Evolutionary conservation across 2,329 filamentous ascomycete genomes (phyloP).

Genomic region (Cladobotryum mycophilum): DNA sequence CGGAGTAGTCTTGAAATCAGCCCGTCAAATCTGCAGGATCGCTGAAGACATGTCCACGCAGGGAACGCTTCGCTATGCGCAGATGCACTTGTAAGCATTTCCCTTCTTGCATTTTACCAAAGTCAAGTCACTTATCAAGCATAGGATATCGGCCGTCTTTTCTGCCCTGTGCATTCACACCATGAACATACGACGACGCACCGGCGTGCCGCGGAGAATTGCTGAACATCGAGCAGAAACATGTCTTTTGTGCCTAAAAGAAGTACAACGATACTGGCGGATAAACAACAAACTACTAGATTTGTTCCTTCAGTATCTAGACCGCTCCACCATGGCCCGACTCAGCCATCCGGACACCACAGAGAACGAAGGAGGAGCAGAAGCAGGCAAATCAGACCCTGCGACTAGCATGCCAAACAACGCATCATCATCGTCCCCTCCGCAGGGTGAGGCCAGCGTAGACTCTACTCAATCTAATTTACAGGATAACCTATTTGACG

Average conservation of each 20-base stretch:
- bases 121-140: neutral
- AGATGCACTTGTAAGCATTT: constrained; percentile 30
- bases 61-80: constrained; percentile 28
- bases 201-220: constrained; percentile 26
- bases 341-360: constrained; percentile 16
- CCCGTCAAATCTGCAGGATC: constrained; percentile 30
- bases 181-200: constrained; percentile 28
- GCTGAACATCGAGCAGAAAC: constrained; percentile 33
- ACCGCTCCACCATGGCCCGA: constrained; percentile 31
- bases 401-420: neutral
- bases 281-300: constrained; percentile 35
- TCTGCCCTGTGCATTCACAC: constrained; percentile 33
- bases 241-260: constrained; percentile 31
- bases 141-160: constrained; percentile 31
- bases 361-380: constrained; percentile 1
- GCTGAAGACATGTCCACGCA: constrained; percentile 33
- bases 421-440: neutral
- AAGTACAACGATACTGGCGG: constrained; percentile 34
- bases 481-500: constrained; percentile 24
- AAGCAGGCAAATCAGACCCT: constrained; percentile 2
- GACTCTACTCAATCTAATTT: neutral
- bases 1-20: constrained; percentile 26
- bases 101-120: neutral
- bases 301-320: constrained; percentile 32
- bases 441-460: neutral